Conservation (phyloP, 305 asterid species). For the Fraxinus dipetala region DNA sequence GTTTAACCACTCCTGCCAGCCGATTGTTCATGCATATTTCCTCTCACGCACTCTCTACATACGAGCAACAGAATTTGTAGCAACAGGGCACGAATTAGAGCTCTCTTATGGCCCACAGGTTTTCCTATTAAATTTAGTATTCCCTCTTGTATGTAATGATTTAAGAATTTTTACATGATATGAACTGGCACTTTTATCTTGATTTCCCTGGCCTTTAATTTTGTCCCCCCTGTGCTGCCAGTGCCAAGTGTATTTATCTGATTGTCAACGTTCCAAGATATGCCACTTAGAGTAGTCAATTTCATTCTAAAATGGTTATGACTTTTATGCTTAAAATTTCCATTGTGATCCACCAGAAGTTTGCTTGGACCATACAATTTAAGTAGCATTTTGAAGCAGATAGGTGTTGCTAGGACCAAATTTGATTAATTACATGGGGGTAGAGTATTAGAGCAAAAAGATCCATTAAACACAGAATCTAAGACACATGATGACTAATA, state of each 20-base stretch:
- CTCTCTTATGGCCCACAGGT: conserved; percentile 98
- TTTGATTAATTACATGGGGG: neutral
- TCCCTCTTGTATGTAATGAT: neutral
- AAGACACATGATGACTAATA: neutral
- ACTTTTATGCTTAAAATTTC: neutral
- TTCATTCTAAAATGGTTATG: neutral
- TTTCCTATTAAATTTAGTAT: neutral
- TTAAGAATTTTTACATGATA: conserved; percentile 12
- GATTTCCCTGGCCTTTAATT: conserved; percentile 3
- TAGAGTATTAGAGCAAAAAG: neutral
- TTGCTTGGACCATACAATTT: neutral
- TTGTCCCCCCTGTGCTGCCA: neutral
- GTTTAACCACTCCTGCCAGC: conserved; percentile 93
- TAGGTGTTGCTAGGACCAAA: neutral
- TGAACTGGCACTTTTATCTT: conserved; percentile 13
- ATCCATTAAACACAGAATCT: neutral
- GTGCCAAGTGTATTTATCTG: neutral
- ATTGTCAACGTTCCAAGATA: neutral
- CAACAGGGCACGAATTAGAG: conserved; percentile 69
- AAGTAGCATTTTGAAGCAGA: neutral
- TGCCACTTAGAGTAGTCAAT: neutral
- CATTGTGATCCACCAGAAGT: neutral
- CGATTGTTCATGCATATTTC: conserved; percentile 79
- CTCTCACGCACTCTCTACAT: conserved; percentile 78
- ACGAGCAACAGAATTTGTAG: conserved; percentile 66